phyloP scores from a whole-genome alignment of 805 yeast species.

The Monosporozyma aerobia region DNA sequence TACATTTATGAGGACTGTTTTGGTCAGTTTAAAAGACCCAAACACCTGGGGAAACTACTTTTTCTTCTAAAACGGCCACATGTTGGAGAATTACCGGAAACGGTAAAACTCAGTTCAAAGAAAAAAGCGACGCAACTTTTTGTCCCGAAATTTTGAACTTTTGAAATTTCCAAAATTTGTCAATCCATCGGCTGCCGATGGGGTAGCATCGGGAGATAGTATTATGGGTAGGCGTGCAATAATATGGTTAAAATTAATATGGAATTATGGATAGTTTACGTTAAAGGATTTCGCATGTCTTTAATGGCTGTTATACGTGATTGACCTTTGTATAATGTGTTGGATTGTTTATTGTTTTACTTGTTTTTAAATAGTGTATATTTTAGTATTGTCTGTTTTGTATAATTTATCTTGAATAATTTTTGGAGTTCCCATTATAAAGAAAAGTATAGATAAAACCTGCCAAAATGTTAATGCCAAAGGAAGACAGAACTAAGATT shows the following conservation, averaged over 20 bases:
- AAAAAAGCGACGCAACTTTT: not conserved
- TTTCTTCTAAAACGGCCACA: too few species aligned
- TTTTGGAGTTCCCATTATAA: not conserved
- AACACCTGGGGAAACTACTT: not conserved
- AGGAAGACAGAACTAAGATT: constrained; percentile 98
- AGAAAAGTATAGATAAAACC: constrained; percentile 1
- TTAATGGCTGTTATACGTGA: not conserved
- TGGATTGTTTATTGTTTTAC: not conserved
- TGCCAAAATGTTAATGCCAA: constrained; percentile 92
- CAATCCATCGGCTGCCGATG: not conserved
- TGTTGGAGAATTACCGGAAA: too few species aligned
- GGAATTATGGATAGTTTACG: not conserved
- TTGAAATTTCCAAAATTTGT: not conserved
- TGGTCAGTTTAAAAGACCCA: not conserved
- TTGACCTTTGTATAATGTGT: not conserved
- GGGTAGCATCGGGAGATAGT: not conserved
- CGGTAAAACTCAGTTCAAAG: not conserved
- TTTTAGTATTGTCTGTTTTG: not conserved
- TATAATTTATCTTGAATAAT: too few species aligned
- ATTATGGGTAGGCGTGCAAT: not conserved
- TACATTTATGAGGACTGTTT: not conserved
- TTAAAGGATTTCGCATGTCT: not conserved
- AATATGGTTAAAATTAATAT: not conserved
- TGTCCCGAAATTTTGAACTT: not conserved
- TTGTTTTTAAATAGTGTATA: not conserved